phyloP scores from a whole-genome alignment of 1,139 yeast genomes.

The Pneumocystis wakefieldiae region DNA sequence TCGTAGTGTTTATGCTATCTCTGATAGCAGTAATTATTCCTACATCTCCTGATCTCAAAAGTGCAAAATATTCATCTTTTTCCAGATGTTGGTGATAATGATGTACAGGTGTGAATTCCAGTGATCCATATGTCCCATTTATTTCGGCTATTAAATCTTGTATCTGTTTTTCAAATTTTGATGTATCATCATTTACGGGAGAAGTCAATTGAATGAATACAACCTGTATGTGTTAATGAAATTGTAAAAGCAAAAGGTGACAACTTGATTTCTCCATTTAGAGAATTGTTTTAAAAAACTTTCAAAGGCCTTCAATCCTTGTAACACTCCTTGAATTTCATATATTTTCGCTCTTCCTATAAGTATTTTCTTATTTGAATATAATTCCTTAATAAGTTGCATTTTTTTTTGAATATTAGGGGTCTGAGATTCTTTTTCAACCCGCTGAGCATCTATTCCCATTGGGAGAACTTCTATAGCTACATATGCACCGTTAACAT shows the following conservation, averaged over 20 bases:
- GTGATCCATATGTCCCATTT: slow-evolving; percentile 57
- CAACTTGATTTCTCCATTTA: neutral
- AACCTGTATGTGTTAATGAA: neutral
- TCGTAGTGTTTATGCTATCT: slow-evolving; percentile 92
- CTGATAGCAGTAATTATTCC: slow-evolving; percentile 83
- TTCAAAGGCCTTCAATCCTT: slow-evolving; percentile 78
- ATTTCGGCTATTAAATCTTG: slow-evolving; percentile 71
- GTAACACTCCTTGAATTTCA: slow-evolving; percentile 72
- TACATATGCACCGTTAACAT: slow-evolving; percentile 51
- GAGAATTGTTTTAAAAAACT: slow-evolving; percentile 59
- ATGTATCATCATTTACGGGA: slow-evolving; percentile 35
- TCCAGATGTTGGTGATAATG: slow-evolving; percentile 76
- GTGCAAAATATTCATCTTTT: slow-evolving; percentile 76
- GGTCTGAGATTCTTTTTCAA: slow-evolving; percentile 33
- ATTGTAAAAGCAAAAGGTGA: neutral
- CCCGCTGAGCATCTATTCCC: slow-evolving; percentile 64
- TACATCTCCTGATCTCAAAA: slow-evolving; percentile 69
- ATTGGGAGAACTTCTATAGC: slow-evolving; percentile 61
- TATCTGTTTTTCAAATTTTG: slow-evolving; percentile 33
- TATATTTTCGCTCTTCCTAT: slow-evolving; percentile 85
- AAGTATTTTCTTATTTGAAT: slow-evolving; percentile 57
- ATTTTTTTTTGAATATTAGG: slow-evolving; percentile 58
- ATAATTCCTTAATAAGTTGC: slow-evolving; percentile 56
- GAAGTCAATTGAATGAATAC: slow-evolving; percentile 65
- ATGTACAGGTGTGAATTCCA: slow-evolving; percentile 70